Base-by-base conservation (phyloP, 2,329 filamentous ascomycete species). In the Cercospora sojina region DNA sequence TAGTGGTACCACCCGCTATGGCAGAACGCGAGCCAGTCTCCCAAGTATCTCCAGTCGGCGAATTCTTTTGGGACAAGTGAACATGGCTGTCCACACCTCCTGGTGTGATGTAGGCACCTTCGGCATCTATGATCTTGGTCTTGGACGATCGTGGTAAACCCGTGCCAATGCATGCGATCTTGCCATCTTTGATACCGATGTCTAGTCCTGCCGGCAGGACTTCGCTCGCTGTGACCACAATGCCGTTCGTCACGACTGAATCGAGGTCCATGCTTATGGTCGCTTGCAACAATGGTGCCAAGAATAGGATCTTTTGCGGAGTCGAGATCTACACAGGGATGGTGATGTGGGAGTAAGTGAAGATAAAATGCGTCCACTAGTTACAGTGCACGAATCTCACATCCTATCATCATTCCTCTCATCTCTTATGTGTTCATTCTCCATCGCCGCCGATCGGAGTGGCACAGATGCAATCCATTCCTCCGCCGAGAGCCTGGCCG, bases 1-100 rank as follows among this genome's bases (percentile, higher is more conserved):
- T 87, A 0, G 86, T 88, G 4, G 82, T 87, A 25, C 86, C 86
- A 8, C 86, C 86, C 2, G 84, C 85, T 62, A 88, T 80, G 4
- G 86, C 86, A 23, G 81, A 84, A 8, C 85, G 79, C 0, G 84
- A 83, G 0, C 85, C 85, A 2, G 79, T 79, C 66, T 83, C 79
- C 72, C 79, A 84, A 16, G 76, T 80, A 62, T 83, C 82, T 2
- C 81, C 76, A 1, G 79, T 82, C 1, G 79, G 78, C 8, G 75
- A 75, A 66, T 81, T 81, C 65, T 80, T 78, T 71, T 84, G 81
- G 6, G 79, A 77, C 1, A 84, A 75, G 68, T 84, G 83, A 1
- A 84, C 83, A 71, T 84, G 83, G 10, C 79, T 79, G 69, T 84
- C 83, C 12, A 84, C 77, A 9, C 82, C 82, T 18, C 83, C 83